Conservation (phyloP, 805 yeast genomes). For the Zygosaccharomyces kombuchaensis region DNA sequence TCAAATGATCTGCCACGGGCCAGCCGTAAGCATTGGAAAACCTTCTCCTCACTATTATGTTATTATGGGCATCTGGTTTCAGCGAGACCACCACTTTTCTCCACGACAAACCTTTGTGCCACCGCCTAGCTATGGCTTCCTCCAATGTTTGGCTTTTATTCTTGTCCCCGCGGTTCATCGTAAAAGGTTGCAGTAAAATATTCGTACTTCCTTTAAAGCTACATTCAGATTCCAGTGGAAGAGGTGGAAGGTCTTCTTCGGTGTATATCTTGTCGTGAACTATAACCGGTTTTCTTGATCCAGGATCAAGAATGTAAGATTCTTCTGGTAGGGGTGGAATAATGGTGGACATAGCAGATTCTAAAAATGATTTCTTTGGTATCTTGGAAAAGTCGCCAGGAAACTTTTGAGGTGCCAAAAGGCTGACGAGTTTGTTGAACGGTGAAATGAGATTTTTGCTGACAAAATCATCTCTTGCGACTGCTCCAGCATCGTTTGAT, state of each 20-base stretch:
- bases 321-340: constrained; percentile 67
- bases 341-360: constrained; percentile 62
- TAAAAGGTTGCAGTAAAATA: constrained; percentile 35
- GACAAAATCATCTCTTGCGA: constrained; percentile 18
- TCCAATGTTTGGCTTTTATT: constrained; percentile 38
- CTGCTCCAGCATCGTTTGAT: constrained; percentile 7
- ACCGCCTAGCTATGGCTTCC: constrained; percentile 54
- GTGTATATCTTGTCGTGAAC: constrained; percentile 66
- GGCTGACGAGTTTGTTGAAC: constrained; percentile 42
- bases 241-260: constrained; percentile 45
- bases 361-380: constrained; percentile 65
- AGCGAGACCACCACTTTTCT: constrained; percentile 63
- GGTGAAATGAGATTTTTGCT: constrained; percentile 37
- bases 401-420: constrained; percentile 39
- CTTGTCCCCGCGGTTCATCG: constrained; percentile 24
- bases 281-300: constrained; percentile 51
- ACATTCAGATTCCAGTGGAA: constrained; percentile 12
- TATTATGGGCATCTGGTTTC: constrained; percentile 74
- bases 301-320: constrained; percentile 61
- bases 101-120: constrained; percentile 68
- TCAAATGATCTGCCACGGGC: constrained; percentile 67
- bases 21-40: constrained; percentile 83
- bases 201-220: constrained; percentile 20
- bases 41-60: constrained; percentile 64
- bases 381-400: constrained; percentile 31